phyloP scores from a whole-genome alignment of 345 rosid genomes.

The Eucalyptus urophylla region DNA sequence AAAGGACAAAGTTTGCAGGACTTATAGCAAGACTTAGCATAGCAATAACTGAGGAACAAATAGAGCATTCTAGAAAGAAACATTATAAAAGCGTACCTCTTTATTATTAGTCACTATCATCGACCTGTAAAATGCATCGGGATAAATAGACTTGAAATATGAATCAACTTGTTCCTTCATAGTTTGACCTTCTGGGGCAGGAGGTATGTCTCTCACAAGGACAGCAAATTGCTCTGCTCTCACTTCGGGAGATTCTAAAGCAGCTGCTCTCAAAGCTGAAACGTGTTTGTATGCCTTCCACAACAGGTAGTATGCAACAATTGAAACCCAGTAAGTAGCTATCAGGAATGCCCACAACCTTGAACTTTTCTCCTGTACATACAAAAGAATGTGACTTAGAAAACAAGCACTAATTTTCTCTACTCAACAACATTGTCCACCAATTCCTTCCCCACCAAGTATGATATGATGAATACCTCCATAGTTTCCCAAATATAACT shows the following conservation, averaged over 20 bases:
- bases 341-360: conserved; percentile 73
- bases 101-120: conserved; percentile 62
- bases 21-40: neutral
- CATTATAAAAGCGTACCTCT: conserved; percentile 14
- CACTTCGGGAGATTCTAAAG: conserved; percentile 50
- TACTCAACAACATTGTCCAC: neutral
- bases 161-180: conserved; percentile 77
- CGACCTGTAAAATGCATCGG: conserved; percentile 73
- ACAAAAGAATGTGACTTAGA: neutral
- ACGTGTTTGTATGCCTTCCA: conserved; percentile 90
- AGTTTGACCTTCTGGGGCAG: conserved; percentile 30
- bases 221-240: conserved; percentile 71
- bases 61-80: neutral
- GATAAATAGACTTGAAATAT: conserved; percentile 60
- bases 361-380: conserved; percentile 21
- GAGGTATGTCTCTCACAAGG: conserved; percentile 76
- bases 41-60: neutral
- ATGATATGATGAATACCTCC: neutral
- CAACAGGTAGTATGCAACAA: conserved; percentile 54
- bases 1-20: neutral
- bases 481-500: neutral
- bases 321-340: conserved; percentile 64
- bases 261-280: conserved; percentile 47
- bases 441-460: neutral
- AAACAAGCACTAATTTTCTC: neutral